phyloP scores from a whole-genome alignment of 2,329 filamentous ascomycete genomes.

The Shiraia bambusicola region DNA sequence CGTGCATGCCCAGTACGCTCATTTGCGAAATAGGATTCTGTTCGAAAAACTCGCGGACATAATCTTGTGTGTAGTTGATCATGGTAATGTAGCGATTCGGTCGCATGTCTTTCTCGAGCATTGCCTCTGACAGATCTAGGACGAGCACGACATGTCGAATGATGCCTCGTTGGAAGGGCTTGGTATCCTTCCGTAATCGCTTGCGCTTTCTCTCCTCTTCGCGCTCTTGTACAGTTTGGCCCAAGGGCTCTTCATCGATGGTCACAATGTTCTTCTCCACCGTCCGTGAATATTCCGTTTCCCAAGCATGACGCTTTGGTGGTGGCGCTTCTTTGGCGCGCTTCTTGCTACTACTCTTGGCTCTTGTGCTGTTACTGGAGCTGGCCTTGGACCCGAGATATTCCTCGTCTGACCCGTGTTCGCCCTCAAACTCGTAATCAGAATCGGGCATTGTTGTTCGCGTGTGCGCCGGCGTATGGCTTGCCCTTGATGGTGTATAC shows the following conservation, averaged over 20 bases:
- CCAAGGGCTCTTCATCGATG: conserved; percentile 71
- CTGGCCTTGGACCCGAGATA: conserved; percentile 48
- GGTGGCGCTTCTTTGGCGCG: conserved; percentile 14
- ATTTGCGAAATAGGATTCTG: conserved; percentile 98
- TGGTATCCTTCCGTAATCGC: conserved; percentile 84
- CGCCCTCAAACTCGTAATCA: conserved; percentile 69
- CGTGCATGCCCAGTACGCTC: conserved; percentile 87
- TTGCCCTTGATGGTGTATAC: not conserved
- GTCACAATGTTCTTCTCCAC: conserved; percentile 61
- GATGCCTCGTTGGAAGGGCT: conserved; percentile 91
- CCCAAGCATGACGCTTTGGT: conserved; percentile 53
- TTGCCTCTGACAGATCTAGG: conserved; percentile 87
- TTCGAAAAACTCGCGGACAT: conserved; percentile 93
- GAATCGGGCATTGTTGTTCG: conserved; percentile 65
- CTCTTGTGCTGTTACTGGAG: conserved; percentile 20
- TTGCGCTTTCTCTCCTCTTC: conserved; percentile 82
- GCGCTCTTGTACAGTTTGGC: conserved; percentile 68
- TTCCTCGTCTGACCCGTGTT: conserved; percentile 64
- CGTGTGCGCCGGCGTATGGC: conserved; percentile 1
- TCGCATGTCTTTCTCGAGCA: conserved; percentile 91
- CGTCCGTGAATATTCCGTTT: conserved; percentile 47
- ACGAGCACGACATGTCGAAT: conserved; percentile 94
- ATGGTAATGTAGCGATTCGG: conserved; percentile 83
- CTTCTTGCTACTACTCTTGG: conserved; percentile 24
- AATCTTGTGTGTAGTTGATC: conserved; percentile 79